Base-by-base conservation (phyloP, 306 rosid genomes). In the Cotoneaster glaucophyllus region DNA sequence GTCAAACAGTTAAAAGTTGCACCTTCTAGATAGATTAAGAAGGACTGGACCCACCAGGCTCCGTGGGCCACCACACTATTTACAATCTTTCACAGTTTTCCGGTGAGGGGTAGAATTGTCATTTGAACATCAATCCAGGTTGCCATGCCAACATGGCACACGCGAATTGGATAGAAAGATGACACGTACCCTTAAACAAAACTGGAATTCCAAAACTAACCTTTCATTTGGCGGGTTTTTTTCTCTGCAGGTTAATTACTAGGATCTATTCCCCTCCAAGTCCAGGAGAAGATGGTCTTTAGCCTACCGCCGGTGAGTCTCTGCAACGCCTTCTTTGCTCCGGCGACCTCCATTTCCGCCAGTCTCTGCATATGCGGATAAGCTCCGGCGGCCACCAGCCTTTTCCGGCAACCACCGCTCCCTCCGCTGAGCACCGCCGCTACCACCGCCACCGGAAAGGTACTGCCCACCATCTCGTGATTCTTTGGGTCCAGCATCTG, bases 281-380 rank as follows among this genome's bases (percentile, higher is more conserved):
- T 78, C 84, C 83, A 56, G 77, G 80, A 68, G 85, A 87, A 80
- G 68, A 87, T 82, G 64, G 69, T 78, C 75, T 80, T 82, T 14
- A 87, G 81, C 72, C 88, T 81, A 17, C 75, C 78, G 0, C 90
- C 90, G 84, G 86, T 32, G 71, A 87, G 86, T 70, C 88, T 79
- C 80, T 87, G 90, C 70, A 80, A 28, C 32, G 86, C 82, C 57
- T 84, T 87, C 77, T 80, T 82, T 10, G 90, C 87, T 57, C 90
- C 90, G 77, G 68, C 80, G 50, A 87, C 82, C 50, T 87, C 84
- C 80, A 69, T 82, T 25, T 80, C 86, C 75, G 87, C 53, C 28
- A 87, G 71, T 39, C 66, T 82, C 78, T 82, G 88, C 52, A 87
- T 66, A 58, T 87, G 86, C 5, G 63, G 80, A 58, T 78, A n/a